Conservation (phyloP, 2,329 filamentous ascomycete genomes). For the Orbilia oligospora region DNA sequence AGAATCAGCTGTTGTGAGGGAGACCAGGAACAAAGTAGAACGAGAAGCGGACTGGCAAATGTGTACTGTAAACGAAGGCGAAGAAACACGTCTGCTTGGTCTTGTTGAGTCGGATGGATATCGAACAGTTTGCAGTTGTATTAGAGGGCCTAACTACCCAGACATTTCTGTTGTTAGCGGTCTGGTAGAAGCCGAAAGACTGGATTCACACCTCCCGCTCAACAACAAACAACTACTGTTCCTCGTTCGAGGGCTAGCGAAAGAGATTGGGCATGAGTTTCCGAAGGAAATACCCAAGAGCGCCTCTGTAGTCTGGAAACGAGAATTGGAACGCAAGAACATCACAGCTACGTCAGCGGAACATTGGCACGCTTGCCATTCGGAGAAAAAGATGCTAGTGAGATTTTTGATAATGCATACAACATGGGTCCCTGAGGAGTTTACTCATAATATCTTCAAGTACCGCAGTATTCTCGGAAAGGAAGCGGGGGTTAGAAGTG, state of each 20-base stretch:
- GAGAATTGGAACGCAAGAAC: conserved; percentile 49
- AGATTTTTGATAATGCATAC: conserved; percentile 48
- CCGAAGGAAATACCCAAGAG: conserved; percentile 44
- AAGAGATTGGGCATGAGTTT: conserved; percentile 47
- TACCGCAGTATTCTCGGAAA: conserved; percentile 34
- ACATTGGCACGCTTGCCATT: conserved; percentile 51
- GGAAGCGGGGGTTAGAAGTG: conserved; percentile 34
- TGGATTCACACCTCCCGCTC: conserved; percentile 28
- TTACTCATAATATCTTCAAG: conserved; percentile 45
- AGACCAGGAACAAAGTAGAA: conserved; percentile 43
- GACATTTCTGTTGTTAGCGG: conserved; percentile 54
- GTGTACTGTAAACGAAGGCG: conserved; percentile 32
- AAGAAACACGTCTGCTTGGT: conserved; percentile 27
- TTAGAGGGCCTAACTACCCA: conserved; percentile 36
- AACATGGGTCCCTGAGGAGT: conserved; percentile 39
- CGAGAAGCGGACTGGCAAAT: conserved; percentile 39
- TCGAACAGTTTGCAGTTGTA: conserved; percentile 51
- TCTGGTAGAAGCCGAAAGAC: conserved; percentile 39
- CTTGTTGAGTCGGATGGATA: conserved; percentile 53
- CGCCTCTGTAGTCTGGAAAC: conserved; percentile 41
- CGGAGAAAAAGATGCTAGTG: conserved; percentile 57
- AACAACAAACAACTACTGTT: conserved; percentile 43
- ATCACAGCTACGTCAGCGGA: conserved; percentile 25
- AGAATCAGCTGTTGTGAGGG: conserved; percentile 10
- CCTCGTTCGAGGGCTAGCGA: conserved; percentile 41